Evolutionary conservation across 2,329 filamentous ascomycete genomes (phyloP).

Genomic region (Colletotrichum lupini): DNA sequence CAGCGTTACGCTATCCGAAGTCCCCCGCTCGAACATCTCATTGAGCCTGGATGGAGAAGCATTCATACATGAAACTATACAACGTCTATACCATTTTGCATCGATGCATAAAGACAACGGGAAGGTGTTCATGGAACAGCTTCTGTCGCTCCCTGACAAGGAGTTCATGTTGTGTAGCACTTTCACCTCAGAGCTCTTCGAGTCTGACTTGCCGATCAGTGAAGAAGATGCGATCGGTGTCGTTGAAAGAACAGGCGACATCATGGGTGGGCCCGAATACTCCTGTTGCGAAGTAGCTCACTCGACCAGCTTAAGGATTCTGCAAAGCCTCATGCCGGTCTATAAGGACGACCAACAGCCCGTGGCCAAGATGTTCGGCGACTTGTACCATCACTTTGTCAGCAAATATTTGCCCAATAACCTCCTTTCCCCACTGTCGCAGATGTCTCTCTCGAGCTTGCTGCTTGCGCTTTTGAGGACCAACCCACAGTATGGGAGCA

Average conservation of each 20-base stretch:
- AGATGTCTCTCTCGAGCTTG: conserved; percentile 74
- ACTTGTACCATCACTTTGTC: conserved; percentile 84
- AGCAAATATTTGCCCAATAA: conserved; percentile 73
- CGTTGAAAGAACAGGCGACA: conserved; percentile 60
- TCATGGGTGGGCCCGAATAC: conserved; percentile 69
- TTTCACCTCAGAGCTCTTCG: conserved; percentile 63
- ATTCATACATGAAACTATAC: conserved; percentile 60
- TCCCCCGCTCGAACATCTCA: conserved; percentile 59
- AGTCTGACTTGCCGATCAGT: conserved; percentile 62
- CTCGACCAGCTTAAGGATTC: conserved; percentile 73
- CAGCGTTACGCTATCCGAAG: conserved; percentile 49
- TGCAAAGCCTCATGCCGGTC: conserved; percentile 70
- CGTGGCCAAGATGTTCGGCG: conserved; percentile 59
- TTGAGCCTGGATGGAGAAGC: conserved; percentile 54
- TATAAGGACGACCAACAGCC: conserved; percentile 70
- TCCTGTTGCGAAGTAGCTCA: conserved; percentile 81
- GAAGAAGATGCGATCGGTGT: conserved; percentile 58
- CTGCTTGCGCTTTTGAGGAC: conserved; percentile 76
- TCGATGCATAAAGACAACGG: conserved; percentile 54
- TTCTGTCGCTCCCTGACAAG: conserved; percentile 62
- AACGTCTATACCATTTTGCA: conserved; percentile 58
- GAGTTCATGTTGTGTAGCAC: conserved; percentile 63
- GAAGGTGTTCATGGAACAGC: conserved; percentile 61
- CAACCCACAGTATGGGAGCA: conserved; percentile 74
- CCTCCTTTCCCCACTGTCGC: conserved; percentile 75